Conservation (phyloP, 148 eudicot genomes). For the Rhododendron ovatum region DNA sequence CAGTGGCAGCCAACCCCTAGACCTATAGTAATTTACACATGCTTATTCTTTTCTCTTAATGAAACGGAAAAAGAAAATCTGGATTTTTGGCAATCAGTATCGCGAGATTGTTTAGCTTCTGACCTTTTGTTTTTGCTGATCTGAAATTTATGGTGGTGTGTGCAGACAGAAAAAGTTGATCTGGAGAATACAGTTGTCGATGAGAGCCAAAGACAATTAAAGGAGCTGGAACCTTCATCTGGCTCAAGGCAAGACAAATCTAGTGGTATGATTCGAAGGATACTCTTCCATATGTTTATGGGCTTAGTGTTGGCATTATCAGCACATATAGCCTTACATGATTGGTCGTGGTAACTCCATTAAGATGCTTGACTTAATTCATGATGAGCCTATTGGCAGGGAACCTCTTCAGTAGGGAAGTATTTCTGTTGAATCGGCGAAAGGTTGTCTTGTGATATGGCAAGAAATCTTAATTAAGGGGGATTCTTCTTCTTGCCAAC, state of each 20-base stretch:
- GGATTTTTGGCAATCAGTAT: not conserved
- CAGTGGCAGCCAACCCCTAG: not conserved
- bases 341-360: not conserved
- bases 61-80: not conserved
- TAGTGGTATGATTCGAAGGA: slow-evolving; percentile 46
- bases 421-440: not conserved
- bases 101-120: not conserved
- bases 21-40: not conserved
- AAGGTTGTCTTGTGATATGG: not conserved
- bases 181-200: slow-evolving; percentile 93
- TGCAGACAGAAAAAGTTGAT: slow-evolving; percentile 93
- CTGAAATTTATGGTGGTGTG: not conserved
- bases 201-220: slow-evolving; percentile 80
- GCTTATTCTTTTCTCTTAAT: not conserved
- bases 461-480: not conserved
- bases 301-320: not conserved
- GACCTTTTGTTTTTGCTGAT: not conserved
- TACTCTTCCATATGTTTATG: not conserved
- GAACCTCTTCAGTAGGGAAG: not conserved
- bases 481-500: not conserved
- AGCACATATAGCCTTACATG: not conserved
- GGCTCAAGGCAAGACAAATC: slow-evolving; percentile 63
- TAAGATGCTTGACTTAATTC: not conserved
- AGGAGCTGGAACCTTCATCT: slow-evolving; percentile 54
- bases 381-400: not conserved